These are phyloP conservation scores for Gossypium rotundifolium DNA, from an alignment of 345 rosid species.

Conservation along the genomic window DNA sequence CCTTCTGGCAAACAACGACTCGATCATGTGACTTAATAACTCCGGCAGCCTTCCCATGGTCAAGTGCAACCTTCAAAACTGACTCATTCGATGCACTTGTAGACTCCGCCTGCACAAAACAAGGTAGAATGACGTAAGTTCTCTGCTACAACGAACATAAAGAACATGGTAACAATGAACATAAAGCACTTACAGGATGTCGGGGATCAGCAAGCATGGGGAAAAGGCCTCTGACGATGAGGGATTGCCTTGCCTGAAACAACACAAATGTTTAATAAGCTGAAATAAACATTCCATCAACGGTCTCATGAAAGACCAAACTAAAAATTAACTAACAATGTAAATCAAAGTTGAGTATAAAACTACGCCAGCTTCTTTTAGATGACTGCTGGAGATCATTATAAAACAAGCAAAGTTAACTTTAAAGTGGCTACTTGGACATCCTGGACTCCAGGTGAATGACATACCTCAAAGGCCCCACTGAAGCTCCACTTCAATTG, in stretches of 20 bases:
- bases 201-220: slow-evolving; percentile 96
- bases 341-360: background rate
- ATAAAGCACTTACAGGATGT: slow-evolving; percentile 57
- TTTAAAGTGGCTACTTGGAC: background rate
- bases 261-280: no score
- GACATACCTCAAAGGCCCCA: slow-evolving; percentile 5
- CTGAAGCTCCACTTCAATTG: slow-evolving; percentile 3
- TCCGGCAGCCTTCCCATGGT: slow-evolving; percentile 77
- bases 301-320: background rate
- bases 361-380: background rate
- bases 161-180: background rate
- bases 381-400: background rate
- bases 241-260: slow-evolving; percentile 79
- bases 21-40: slow-evolving; percentile 78
- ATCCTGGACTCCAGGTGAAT: background rate
- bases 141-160: background rate
- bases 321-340: background rate
- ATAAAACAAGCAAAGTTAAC: background rate
- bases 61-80: slow-evolving; percentile 77
- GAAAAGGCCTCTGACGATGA: slow-evolving; percentile 85
- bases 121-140: background rate
- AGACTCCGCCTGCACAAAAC: slow-evolving; percentile 64
- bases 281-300: background rate
- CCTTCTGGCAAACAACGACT: slow-evolving; percentile 90
- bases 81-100: slow-evolving; percentile 80